A percentile compares a stretch with the other conserved stretches of the same genome.
phyloP scores from a whole-genome alignment of 495 filamentous ascomycete species.

The Sordaria brevicollis region DNA sequence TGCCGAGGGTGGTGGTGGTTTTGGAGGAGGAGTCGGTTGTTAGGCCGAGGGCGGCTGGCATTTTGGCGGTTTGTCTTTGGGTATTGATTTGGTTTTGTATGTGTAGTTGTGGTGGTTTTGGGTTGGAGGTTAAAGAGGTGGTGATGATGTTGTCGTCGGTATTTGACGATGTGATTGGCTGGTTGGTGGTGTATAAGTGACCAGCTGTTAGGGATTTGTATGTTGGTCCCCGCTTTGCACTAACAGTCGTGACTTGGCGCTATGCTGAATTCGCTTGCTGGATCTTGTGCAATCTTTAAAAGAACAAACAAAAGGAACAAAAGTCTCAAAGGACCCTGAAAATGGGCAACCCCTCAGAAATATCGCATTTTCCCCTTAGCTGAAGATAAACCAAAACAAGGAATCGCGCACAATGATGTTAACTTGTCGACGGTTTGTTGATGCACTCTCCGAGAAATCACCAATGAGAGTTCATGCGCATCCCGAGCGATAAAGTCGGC shows the following conservation, averaged over 20 bases:
- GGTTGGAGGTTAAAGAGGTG: too few species aligned
- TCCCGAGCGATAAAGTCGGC: background rate
- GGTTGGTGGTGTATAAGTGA: background rate
- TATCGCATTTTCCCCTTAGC: background rate
- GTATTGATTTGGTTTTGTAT: background rate
- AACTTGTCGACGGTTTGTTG: too few species aligned
- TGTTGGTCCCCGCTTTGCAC: background rate
- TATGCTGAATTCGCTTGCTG: background rate
- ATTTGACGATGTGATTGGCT: background rate
- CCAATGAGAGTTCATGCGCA: background rate
- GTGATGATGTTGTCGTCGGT: background rate
- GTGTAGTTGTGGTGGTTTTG: background rate
- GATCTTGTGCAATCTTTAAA: background rate
- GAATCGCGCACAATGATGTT: background rate
- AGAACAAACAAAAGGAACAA: background rate
- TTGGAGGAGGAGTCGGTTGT: constrained; percentile 13
- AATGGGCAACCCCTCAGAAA: background rate
- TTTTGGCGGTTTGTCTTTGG: background rate
- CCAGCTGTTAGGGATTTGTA: background rate
- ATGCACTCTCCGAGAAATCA: background rate
- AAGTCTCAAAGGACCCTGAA: background rate
- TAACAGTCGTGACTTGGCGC: background rate
- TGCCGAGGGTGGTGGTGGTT: constrained; percentile 12
- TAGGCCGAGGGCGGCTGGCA: constrained; percentile 19
- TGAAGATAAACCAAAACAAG: background rate